Evolutionary conservation across 192 early-diverging fungal species (phyloP).

Genomic region (Backusella liffmaniae): DNA sequence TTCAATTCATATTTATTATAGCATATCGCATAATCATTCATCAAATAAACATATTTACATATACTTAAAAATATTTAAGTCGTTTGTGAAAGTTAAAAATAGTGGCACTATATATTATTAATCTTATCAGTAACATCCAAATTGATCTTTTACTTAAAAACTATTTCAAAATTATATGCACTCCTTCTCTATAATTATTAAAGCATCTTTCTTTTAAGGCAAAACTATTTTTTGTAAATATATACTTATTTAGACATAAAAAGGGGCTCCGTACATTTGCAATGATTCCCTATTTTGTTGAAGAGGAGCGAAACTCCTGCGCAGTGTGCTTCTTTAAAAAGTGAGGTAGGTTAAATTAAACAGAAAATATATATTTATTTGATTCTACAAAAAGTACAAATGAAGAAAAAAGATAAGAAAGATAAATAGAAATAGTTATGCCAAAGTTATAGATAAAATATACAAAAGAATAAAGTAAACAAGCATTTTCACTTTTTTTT

Average conservation of each 20-base stretch:
- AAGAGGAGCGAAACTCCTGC: not conserved
- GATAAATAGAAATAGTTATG: constrained; percentile 2
- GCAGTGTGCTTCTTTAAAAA: not conserved
- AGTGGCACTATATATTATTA: not conserved
- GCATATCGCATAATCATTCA: not conserved
- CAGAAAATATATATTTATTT: constrained; percentile 6
- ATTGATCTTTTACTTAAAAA: not conserved
- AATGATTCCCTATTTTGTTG: not conserved
- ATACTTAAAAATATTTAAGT: too few relatives aligned
- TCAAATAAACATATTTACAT: not conserved
- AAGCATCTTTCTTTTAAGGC: too few relatives aligned
- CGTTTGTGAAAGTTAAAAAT: not conserved
- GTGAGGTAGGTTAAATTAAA: not conserved
- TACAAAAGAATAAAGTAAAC: constrained; percentile 4
- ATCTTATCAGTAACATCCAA: not conserved
- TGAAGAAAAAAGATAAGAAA: not conserved
- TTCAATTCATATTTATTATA: not conserved
- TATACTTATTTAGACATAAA: too few relatives aligned
- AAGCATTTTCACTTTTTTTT: not conserved
- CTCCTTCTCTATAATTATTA: too few relatives aligned
- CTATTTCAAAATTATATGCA: too few relatives aligned
- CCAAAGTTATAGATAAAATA: not conserved
- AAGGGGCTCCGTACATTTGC: not conserved
- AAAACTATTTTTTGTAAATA: too few relatives aligned
- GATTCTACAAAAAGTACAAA: constrained; percentile 9